Evolutionary conservation across 805 yeast genomes (phyloP), one percentile per base, ranked within the genome.

Genomic region (Starmerella apis): DNA sequence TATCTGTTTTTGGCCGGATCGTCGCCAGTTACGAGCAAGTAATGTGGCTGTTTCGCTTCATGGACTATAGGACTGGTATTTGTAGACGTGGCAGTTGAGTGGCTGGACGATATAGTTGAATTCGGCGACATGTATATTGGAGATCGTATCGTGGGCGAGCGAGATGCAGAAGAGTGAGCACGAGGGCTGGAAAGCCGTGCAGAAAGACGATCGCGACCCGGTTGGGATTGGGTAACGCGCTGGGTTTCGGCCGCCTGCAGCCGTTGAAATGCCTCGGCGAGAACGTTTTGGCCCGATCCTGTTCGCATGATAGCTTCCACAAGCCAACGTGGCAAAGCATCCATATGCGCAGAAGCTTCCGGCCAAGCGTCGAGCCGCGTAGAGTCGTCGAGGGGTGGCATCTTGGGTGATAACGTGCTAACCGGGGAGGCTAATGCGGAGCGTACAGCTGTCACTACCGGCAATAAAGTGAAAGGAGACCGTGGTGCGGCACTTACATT

Each of bases 1-100:
- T 88, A 88, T 52, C 97, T 68, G 65, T 88, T 86, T 61, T 87
- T 87, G 23, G 94, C 90, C 38, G 79, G 72, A 64, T 86, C 95
- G 37, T 87, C 79, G 6, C 95, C 96, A 4, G 82, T 77, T 31
- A 80, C 76, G 28, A 84, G 74, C 25, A 70, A 62, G 20, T 79
- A 77, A 2, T 67, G 42, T 5, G 42, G 18, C 30, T 37, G 42
- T 13, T 24, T 22, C 13, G 30, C n/a, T 13, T 37, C 30, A 4
- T 63, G 68, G 5, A 6, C 5, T 53, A 58, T 24, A 2, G 49
- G 32, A 31, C 42, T 31, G 18, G 27, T 22, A 11, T 32, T 16
- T n/a, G 37, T 35, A 3, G 36, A 23, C 24, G 27, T 30, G 19
- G 8, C 36, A 8, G 19, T 18, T 11, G 23, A 23, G 22, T 22